A percentile compares a stretch with the other conserved stretches of the same genome.
Evolutionary conservation across 257 asterid species (phyloP).

Genomic region (Nicotiana benthamiana): DNA sequence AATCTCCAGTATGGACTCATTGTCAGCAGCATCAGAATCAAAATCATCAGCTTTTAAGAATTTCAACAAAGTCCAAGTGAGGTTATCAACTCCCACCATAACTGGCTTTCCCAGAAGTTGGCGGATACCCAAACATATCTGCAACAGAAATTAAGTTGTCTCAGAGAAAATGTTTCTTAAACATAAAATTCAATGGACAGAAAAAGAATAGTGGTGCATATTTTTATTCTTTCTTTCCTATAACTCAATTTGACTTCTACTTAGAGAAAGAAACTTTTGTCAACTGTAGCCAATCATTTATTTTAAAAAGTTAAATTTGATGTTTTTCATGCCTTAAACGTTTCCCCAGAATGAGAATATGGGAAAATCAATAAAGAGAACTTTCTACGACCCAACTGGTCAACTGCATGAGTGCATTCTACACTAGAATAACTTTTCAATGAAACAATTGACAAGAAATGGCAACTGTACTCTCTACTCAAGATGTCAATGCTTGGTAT

Average conservation of each 20-base stretch:
- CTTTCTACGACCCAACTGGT: background rate
- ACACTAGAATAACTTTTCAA: background rate
- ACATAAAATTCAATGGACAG: background rate
- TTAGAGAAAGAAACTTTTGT: too few relatives aligned
- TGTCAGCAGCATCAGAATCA: constrained; percentile 20
- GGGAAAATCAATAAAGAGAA: background rate
- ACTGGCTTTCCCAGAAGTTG: constrained; percentile 48
- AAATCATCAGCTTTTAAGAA: constrained; percentile 24
- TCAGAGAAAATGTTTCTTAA: background rate
- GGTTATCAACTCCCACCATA: constrained; percentile 37
- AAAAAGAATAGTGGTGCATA: background rate
- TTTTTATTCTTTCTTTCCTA: too few relatives aligned
- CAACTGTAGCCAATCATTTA: too few relatives aligned
- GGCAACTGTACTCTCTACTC: background rate
- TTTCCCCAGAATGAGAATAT: background rate
- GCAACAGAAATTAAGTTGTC: constrained; percentile 16
- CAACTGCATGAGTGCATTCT: background rate
- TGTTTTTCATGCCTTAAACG: background rate
- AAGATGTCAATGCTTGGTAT: background rate
- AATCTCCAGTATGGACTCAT: constrained; percentile 31
- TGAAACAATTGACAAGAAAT: background rate
- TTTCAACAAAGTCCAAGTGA: constrained; percentile 67
- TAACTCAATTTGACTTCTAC: too few relatives aligned
- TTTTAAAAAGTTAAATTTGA: background rate
- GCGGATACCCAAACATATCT: constrained; percentile 52